phyloP scores from a whole-genome alignment of 2,329 filamentous ascomycete genomes.

The Cercospora sp. region DNA sequence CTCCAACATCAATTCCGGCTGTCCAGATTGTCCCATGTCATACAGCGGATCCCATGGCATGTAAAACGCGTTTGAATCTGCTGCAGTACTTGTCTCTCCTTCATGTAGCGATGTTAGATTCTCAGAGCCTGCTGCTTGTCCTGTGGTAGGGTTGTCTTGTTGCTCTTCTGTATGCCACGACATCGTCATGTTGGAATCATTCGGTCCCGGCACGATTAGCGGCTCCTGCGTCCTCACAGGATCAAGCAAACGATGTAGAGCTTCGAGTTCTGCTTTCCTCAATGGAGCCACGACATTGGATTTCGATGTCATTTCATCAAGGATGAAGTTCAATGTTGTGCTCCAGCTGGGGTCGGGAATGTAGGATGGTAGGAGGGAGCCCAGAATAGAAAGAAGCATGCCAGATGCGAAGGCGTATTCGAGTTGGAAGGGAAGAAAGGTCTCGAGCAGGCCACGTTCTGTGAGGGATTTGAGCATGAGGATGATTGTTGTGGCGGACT shows the following conservation, averaged over 20 bases:
- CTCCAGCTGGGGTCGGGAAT: constrained; percentile 23
- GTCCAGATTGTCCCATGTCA: constrained; percentile 9
- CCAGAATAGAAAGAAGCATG: constrained; percentile 24
- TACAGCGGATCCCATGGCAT: constrained; percentile 9
- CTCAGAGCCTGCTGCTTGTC: neutral
- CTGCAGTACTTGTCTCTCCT: neutral
- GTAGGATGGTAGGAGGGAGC: constrained; percentile 25
- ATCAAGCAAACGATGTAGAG: constrained; percentile 20
- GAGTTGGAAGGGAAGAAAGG: constrained; percentile 30
- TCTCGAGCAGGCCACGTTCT: constrained; percentile 19
- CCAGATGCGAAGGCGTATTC: constrained; percentile 29
- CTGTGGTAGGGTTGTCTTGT: neutral
- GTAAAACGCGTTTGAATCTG: neutral
- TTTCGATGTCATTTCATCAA: constrained; percentile 28
- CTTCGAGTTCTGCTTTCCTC: constrained; percentile 25
- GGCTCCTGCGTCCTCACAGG: constrained; percentile 9
- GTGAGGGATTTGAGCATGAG: constrained; percentile 10
- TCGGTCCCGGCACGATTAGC: constrained; percentile 4
- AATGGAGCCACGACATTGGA: constrained; percentile 27
- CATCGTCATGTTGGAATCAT: neutral
- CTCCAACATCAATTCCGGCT: constrained; percentile 10
- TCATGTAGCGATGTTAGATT: neutral
- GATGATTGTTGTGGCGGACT: constrained; percentile 17
- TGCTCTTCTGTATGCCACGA: neutral
- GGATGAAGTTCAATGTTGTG: constrained; percentile 18